Evolutionary conservation across 306 rosid species (phyloP).

Genomic region (Albizia julibrissin): DNA sequence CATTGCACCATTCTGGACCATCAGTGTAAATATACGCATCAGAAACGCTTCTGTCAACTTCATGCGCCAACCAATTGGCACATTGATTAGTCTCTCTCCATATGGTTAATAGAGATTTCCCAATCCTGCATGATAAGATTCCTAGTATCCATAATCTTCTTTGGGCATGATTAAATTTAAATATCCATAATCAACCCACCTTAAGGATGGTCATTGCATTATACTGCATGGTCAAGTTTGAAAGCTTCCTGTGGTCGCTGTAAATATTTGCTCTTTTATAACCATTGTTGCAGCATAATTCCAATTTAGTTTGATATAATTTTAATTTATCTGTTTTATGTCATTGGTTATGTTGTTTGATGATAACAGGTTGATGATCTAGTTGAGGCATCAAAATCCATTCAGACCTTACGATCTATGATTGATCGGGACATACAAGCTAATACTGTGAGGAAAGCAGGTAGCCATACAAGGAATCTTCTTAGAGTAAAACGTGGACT

Average conservation of each 20-base stretch:
- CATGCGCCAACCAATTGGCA: neutral
- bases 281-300: neutral
- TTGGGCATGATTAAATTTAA: neutral
- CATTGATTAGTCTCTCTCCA: neutral
- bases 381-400: constrained; percentile 74
- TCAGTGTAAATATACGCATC: neutral
- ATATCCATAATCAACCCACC: neutral
- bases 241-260: neutral
- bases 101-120: neutral
- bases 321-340: neutral
- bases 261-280: neutral
- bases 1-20: neutral
- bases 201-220: neutral
- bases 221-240: neutral
- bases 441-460: constrained; percentile 55
- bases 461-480: constrained; percentile 89
- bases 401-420: constrained; percentile 57
- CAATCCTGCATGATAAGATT: neutral
- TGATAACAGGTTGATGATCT: constrained; percentile 73
- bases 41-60: neutral
- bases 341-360: constrained; percentile 9
- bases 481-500: constrained; percentile 90
- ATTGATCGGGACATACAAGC: constrained; percentile 67
- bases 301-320: neutral
- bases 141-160: neutral